Evolutionary conservation across 306 rosid genomes (phyloP), one percentile per base, ranked within the genome.

Genomic region (Fragaria nilgerrensis): DNA sequence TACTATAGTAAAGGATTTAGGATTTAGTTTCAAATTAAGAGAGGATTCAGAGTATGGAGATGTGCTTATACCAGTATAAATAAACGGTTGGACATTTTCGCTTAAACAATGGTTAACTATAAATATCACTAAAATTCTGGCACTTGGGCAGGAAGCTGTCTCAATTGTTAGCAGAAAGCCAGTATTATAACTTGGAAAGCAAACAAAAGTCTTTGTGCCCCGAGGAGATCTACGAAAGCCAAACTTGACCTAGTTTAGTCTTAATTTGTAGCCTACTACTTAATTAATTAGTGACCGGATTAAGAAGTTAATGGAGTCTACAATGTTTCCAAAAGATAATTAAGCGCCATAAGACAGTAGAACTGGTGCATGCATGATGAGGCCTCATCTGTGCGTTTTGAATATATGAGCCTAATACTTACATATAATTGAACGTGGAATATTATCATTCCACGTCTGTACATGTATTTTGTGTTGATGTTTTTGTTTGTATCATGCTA

Each of bases 341-440:
- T 34, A 19, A 5, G 70, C 70, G 16, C 70, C 17, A 36, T n/a
- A 34, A 34, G 44, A 65, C 50, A 10, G 44, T 32, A 32, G 34
- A 32, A 37, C 41, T 37, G 41, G 7, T 37, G 41, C 41, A 32
- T 32, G 34, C 34, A 32, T 32, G 34, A 37, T 37, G 41, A 37
- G 41, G 41, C 7, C 41, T 0, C 41, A 6, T 37, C 41, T 37
- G 14, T 43, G 12, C 2, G 5, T 47, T 47, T 47, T 13, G 50
- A 47, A 47, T 47, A 47, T 43, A 43, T 43, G 7, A 43, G 47
- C 48, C 48, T 44, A 44, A 44, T 44, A 44, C 14, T 12, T 44
- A 44, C 48, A 32, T 32, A 50, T 50, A 50, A 50, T 15, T 50
- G 55, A 50, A 50, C 67, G 68, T 82, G 85, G 73, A 78, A 82